phyloP scores from a whole-genome alignment of 352 stramenopile species.

The Phytophthora sojae region DNA sequence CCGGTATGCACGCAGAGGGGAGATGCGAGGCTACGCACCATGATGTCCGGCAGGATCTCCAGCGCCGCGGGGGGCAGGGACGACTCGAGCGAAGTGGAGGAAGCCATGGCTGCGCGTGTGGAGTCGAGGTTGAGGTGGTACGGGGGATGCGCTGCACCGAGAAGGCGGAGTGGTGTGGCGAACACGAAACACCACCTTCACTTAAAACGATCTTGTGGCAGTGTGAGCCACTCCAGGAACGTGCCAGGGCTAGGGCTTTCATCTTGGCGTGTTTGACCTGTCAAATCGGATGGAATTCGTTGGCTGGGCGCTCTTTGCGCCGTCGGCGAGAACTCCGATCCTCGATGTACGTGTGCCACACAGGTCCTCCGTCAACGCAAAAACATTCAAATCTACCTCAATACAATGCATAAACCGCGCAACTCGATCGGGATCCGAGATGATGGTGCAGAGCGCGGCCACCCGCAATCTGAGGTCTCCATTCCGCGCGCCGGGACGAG shows the following conservation, averaged over 20 bases:
- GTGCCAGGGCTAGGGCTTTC: slow-evolving; percentile 36
- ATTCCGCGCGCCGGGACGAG: background rate
- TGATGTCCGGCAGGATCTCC: slow-evolving; percentile 68
- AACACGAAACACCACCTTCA: background rate
- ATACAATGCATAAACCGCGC: slow-evolving; percentile 14
- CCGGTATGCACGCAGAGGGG: background rate
- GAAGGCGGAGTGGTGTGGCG: background rate
- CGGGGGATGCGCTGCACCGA: slow-evolving; percentile 1
- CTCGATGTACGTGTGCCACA: slow-evolving; percentile 19
- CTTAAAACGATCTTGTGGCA: slow-evolving; percentile 23
- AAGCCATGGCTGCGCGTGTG: slow-evolving; percentile 24
- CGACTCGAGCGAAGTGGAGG: slow-evolving; percentile 27
- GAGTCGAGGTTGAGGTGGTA: background rate
- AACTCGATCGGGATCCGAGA: slow-evolving; percentile 32
- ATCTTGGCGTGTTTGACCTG: slow-evolving; percentile 34
- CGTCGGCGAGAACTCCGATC: slow-evolving; percentile 19
- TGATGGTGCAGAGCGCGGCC: slow-evolving; percentile 25
- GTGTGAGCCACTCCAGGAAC: slow-evolving; percentile 39
- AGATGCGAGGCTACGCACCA: slow-evolving; percentile 36
- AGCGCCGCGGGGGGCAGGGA: slow-evolving; percentile 49
- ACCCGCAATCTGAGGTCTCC: too few relatives aligned
- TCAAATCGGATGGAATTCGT: slow-evolving; percentile 11
- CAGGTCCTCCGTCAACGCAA: background rate
- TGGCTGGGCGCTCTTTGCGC: slow-evolving; percentile 41
- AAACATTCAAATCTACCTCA: background rate